phyloP scores from a whole-genome alignment of 352 stramenopile genomes.

The Pythium insidiosum region DNA sequence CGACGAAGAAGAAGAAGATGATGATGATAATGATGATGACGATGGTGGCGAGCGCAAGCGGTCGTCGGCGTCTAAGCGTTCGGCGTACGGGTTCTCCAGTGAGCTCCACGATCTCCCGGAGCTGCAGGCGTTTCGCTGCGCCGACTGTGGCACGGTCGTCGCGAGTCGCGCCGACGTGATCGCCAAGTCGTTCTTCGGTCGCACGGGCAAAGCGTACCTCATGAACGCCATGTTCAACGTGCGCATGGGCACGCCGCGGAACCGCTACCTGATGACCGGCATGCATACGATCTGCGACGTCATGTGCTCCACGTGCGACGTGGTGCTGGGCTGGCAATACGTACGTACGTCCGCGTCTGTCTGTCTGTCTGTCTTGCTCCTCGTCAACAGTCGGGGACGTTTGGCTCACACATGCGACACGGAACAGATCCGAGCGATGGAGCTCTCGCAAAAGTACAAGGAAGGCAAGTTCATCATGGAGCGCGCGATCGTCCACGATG shows the following conservation, averaged over 20 bases:
- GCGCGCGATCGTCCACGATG: constrained; percentile 60
- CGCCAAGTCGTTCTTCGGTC: constrained; percentile 73
- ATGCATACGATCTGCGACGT: constrained; percentile 78
- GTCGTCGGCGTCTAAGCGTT: constrained; percentile 10
- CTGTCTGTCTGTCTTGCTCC: background rate
- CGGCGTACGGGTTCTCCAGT: constrained; percentile 23
- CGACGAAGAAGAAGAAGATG: constrained; percentile 12
- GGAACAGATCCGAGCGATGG: constrained; percentile 65
- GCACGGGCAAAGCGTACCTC: constrained; percentile 66
- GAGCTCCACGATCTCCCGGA: constrained; percentile 38
- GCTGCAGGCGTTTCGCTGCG: constrained; percentile 53
- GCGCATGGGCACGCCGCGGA: constrained; percentile 36
- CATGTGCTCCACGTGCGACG: constrained; percentile 45
- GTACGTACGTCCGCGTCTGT: constrained; percentile 18
- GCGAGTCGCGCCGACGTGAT: constrained; percentile 62
- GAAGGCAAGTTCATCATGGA: constrained; percentile 84
- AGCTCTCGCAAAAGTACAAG: constrained; percentile 79
- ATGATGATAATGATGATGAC: constrained; percentile 12
- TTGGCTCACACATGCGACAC: no score
- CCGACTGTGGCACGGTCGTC: constrained; percentile 52
- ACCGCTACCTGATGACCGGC: constrained; percentile 72
- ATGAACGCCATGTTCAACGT: constrained; percentile 83
- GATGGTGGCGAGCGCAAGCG: constrained; percentile 1
- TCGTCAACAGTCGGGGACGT: background rate
- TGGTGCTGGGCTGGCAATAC: constrained; percentile 79